phyloP scores from a whole-genome alignment of 2,329 filamentous ascomycete species.

The Fusarium drepaniforme region DNA sequence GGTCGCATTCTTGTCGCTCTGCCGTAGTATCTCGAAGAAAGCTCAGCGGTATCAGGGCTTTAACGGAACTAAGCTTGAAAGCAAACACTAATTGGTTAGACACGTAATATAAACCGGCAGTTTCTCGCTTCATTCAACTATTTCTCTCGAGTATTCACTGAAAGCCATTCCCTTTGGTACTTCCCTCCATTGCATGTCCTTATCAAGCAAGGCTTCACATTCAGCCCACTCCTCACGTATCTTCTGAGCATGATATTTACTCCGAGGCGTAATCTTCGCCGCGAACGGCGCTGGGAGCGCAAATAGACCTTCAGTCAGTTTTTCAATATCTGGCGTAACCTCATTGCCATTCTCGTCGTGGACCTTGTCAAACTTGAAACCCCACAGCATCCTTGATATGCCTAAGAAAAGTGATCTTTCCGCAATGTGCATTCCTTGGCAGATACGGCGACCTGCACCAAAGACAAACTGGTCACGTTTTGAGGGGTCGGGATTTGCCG shows the following conservation, averaged over 20 bases:
- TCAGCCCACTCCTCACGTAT: neutral
- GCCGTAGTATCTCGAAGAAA: too few species aligned
- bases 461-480: constrained; percentile 33
- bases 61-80: too few species aligned
- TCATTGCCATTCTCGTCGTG: neutral
- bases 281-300: neutral
- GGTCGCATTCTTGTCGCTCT: too few species aligned
- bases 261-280: neutral
- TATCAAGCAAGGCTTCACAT: neutral
- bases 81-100: too few species aligned
- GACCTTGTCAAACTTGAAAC: constrained; percentile 10
- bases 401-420: constrained; percentile 29
- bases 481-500: constrained; percentile 5
- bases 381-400: constrained; percentile 25
- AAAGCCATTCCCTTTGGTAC: neutral
- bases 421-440: constrained; percentile 31
- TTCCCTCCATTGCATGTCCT: neutral
- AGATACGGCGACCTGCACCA: constrained; percentile 30
- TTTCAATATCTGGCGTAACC: constrained; percentile 6
- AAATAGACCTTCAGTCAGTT: constrained; percentile 13
- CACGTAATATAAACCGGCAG: too few species aligned
- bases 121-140: neutral
- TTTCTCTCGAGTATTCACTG: neutral
- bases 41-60: too few species aligned
- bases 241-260: neutral